Evolutionary conservation across 2,329 filamentous ascomycete species (phyloP), one percentile per base, ranked within the genome.

Genomic region (Apiospora sp.): DNA sequence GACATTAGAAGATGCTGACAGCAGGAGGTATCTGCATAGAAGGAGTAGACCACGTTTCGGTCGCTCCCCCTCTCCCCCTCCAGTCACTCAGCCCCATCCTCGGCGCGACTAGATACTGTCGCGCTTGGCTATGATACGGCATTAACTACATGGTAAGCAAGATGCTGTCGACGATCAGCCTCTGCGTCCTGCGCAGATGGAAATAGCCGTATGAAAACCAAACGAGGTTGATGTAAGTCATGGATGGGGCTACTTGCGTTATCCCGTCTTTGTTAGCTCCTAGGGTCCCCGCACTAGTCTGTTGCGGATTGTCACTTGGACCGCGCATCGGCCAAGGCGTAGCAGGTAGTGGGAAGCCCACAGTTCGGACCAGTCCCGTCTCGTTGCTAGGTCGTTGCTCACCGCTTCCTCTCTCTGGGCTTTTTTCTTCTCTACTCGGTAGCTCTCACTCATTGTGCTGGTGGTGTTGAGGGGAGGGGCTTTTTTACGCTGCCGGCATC

Each of bases 211-310:
- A 34, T 41, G 14, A 34, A 30, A 46, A 46, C 43, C 43, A 69
- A 49, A 69, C 27, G 43, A 49, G 44, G 67, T 30, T 48, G 67
- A 69, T 69, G 67, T 69, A 69, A 69, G 67, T 69, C 67, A 69
- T 69, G 44, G 44, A 49, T 34, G 58, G n/a, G 44, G 67, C 13
- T 37, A 49, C 67, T 69, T 69, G 67, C 67, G 44, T 69, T 69
- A 69, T 69, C 67, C 67, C 67, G 67, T 49, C 34, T 64, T 22
- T 64, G 30, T 13, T 41, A 41, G 19, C 34, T 46, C 44, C 44
- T 49, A 69, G 67, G 67, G 67, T 69, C 44, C 67, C 67, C 67
- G 43, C 67, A 37, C 44, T 69, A 69, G 37, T 49, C 27, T 46
- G 67, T 24, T 49, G 67, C 67, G 67, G 67, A 49, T 44, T 49